Conservation (phyloP, 805 yeast genomes). For the Lachancea meyersii region DNA sequence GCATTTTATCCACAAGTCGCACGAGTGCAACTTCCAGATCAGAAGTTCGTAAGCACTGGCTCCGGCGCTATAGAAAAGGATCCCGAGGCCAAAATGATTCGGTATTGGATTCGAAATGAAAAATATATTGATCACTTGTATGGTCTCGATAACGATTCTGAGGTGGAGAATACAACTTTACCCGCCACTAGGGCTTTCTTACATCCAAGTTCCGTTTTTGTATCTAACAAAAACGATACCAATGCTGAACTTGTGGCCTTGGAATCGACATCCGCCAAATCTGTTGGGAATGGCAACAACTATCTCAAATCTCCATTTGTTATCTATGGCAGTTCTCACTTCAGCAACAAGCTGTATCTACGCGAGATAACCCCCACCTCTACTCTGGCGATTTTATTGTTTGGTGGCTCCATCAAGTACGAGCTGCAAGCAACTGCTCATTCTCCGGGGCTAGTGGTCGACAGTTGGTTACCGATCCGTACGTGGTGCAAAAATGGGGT, state of each 20-base stretch:
- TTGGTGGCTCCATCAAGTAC: slow-evolving; percentile 69
- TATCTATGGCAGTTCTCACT: slow-evolving; percentile 52
- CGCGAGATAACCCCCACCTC: slow-evolving; percentile 77
- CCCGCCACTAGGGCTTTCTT: slow-evolving; percentile 71
- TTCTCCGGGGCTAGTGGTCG: slow-evolving; percentile 80
- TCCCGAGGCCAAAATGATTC: slow-evolving; percentile 68
- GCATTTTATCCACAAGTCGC: slow-evolving; percentile 80
- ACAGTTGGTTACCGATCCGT: slow-evolving; percentile 81
- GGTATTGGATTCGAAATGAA: slow-evolving; percentile 67
- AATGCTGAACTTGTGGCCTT: slow-evolving; percentile 12
- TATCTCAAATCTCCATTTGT: slow-evolving; percentile 50
- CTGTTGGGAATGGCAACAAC: slow-evolving; percentile 17
- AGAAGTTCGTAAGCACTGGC: slow-evolving; percentile 60
- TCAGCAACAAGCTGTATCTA: slow-evolving; percentile 62
- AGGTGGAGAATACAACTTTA: slow-evolving; percentile 24
- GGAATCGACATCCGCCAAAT: slow-evolving; percentile 17
- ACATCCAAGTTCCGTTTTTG: slow-evolving; percentile 80
- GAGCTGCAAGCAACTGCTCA: slow-evolving; percentile 45
- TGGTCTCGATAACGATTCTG: slow-evolving; percentile 13
- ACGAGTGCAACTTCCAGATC: slow-evolving; percentile 73
- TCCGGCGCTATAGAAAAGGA: slow-evolving; percentile 83
- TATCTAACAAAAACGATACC: slow-evolving; percentile 41
- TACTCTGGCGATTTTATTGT: slow-evolving; percentile 63
- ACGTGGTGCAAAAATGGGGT: slow-evolving; percentile 96
- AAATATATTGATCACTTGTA: slow-evolving; percentile 36